These are phyloP conservation scores for Rubia occidens DNA, from an alignment of 305 asterid genomes.

Conservation along the genomic window DNA sequence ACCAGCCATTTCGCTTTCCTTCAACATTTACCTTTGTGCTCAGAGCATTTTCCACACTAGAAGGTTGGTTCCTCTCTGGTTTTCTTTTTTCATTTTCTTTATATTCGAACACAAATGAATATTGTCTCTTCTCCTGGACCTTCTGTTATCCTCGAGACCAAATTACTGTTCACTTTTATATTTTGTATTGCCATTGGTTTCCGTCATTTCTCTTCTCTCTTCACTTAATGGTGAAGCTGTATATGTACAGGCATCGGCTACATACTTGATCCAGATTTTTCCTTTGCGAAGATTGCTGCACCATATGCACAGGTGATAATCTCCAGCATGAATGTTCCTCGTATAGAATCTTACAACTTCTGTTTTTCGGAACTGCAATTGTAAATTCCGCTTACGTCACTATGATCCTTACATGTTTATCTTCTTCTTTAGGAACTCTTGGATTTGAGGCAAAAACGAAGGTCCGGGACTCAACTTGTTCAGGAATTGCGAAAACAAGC, in stretches of 20 bases:
- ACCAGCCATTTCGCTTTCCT: constrained; percentile 94
- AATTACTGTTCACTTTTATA: neutral
- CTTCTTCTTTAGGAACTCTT: constrained; percentile 54
- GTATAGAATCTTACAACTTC: neutral
- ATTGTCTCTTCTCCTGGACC: neutral
- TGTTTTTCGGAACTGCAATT: neutral
- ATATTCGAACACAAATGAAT: neutral
- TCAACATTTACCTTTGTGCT: constrained; percentile 83
- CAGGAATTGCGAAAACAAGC: constrained; percentile 79
- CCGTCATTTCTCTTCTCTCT: neutral
- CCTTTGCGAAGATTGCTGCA: constrained; percentile 86
- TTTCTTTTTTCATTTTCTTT: neutral
- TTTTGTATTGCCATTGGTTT: neutral
- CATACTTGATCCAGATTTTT: constrained; percentile 67
- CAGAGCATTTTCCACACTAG: constrained; percentile 90
- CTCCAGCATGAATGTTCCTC: neutral
- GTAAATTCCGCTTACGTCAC: neutral
- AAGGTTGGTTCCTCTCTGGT: constrained; percentile 50
- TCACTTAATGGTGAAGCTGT: neutral
- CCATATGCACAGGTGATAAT: constrained; percentile 77
- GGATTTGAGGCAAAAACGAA: constrained; percentile 55
- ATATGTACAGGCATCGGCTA: constrained; percentile 66
- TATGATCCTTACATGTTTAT: constrained; percentile 7
- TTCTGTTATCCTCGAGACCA: neutral
- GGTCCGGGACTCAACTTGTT: constrained; percentile 55